These are phyloP conservation scores for Globisporangium nodosum DNA, from an alignment of 352 stramenopile genomes.

Conservation along the genomic window DNA sequence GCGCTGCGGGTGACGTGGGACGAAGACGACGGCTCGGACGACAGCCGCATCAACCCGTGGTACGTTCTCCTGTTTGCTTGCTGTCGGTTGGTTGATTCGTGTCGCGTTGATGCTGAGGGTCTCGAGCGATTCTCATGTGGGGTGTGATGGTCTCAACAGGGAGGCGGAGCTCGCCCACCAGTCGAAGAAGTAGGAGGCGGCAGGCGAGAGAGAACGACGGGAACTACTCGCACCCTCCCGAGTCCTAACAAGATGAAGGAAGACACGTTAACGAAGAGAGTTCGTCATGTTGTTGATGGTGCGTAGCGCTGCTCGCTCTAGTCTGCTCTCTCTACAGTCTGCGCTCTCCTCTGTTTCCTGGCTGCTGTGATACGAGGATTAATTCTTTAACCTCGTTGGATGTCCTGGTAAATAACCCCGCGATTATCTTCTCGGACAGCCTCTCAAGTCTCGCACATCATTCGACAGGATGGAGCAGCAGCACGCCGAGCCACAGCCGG, in stretches of 20 bases:
- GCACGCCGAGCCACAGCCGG: background rate
- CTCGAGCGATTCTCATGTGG: conserved; percentile 1
- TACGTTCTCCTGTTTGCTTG: conserved; percentile 23
- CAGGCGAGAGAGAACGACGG: no score
- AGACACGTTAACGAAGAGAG: no score
- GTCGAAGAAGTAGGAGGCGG: background rate
- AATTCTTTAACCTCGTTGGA: no score
- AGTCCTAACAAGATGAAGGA: no score
- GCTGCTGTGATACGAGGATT: no score
- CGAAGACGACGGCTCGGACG: conserved; percentile 76
- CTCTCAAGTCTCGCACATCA: background rate
- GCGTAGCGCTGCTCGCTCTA: no score
- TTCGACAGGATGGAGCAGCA: background rate
- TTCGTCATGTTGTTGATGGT: no score
- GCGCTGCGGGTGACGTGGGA: conserved; percentile 77
- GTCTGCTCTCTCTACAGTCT: no score
- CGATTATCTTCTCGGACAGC: no score
- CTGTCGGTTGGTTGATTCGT: background rate
- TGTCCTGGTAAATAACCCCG: no score
- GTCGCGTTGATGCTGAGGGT: background rate
- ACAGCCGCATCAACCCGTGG: conserved; percentile 83
- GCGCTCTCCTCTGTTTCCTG: no score
- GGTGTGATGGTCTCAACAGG: conserved; percentile 20
- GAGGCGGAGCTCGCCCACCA: conserved; percentile 17
- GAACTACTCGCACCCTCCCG: no score